phyloP scores from a whole-genome alignment of 352 stramenopile species.

The Globisporangium nunn region DNA sequence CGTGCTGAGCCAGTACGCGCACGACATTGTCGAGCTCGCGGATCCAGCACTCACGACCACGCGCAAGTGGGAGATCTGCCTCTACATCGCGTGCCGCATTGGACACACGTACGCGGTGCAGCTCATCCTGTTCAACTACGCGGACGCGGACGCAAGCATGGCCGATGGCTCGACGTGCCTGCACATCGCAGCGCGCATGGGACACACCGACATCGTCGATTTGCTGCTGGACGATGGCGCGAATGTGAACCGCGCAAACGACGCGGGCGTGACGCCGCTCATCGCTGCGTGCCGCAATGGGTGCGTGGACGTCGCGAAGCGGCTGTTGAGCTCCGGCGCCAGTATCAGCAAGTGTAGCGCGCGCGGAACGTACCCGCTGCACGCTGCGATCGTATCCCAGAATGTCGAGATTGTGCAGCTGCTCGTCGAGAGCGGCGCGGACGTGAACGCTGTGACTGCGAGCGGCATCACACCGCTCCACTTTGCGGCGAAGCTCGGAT shows the following conservation, averaged over 20 bases:
- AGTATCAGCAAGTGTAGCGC: conserved; percentile 36
- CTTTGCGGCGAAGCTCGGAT: conserved; percentile 64
- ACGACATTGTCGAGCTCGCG: conserved; percentile 54
- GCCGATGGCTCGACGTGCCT: conserved; percentile 60
- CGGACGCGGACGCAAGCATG: conserved; percentile 51
- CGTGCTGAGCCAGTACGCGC: conserved; percentile 49
- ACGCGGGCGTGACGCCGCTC: conserved; percentile 58
- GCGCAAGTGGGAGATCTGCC: conserved; percentile 65
- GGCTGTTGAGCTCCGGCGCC: conserved; percentile 41
- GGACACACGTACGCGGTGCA: conserved; percentile 67
- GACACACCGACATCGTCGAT: conserved; percentile 48
- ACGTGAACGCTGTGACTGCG: conserved; percentile 61
- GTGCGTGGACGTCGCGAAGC: conserved; percentile 42
- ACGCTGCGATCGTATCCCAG: conserved; percentile 61
- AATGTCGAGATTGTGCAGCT: conserved; percentile 61
- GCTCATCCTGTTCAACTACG: conserved; percentile 72
- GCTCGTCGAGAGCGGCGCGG: conserved; percentile 47
- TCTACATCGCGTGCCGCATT: conserved; percentile 69
- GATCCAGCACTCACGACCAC: conserved; percentile 31
- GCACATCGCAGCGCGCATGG: conserved; percentile 68
- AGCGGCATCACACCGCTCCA: conserved; percentile 75
- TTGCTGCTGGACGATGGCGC: conserved; percentile 62
- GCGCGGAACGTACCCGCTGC: conserved; percentile 51
- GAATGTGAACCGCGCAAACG: conserved; percentile 51
- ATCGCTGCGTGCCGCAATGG: conserved; percentile 66